These are phyloP conservation scores for Proliferodiscus dingleyae DNA, from an alignment of 2,329 filamentous ascomycete species.

Conservation along the genomic window DNA sequence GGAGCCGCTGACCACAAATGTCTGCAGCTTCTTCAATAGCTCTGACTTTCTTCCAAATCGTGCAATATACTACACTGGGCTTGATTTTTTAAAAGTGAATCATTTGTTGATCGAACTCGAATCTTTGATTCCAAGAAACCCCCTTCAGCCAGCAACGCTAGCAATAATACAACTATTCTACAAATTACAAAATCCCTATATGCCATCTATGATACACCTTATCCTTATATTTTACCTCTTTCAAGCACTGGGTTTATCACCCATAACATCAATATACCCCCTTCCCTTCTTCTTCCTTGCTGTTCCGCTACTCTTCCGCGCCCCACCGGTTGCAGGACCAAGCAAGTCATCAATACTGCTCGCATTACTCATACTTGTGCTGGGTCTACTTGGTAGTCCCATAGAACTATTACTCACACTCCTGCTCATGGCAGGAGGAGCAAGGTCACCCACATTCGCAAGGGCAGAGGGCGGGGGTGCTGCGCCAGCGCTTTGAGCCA, in stretches of 20 bases:
- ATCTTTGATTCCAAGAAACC: not conserved
- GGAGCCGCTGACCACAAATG: too few relatives aligned
- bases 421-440: constrained; percentile 23
- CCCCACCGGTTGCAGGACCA: constrained; percentile 66
- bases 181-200: not conserved
- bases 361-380: constrained; percentile 83
- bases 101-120: too few relatives aligned
- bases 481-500: constrained; percentile 7
- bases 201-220: constrained; percentile 1
- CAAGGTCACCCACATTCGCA: constrained; percentile 1
- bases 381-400: constrained; percentile 59
- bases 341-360: constrained; percentile 92
- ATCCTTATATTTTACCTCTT: too few relatives aligned
- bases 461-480: not conserved
- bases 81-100: too few relatives aligned
- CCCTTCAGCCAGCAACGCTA: not conserved
- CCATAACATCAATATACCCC: constrained; percentile 95
- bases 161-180: not conserved
- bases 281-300: constrained; percentile 73
- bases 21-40: too few relatives aligned
- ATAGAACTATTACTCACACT: constrained; percentile 23
- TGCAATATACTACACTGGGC: too few relatives aligned
- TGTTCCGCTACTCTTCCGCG: constrained; percentile 50
- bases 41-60: too few relatives aligned
- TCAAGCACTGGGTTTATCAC: too few relatives aligned